Conservation (phyloP, 139 green algal genomes). For the Tetradesmus lagerheimii region DNA sequence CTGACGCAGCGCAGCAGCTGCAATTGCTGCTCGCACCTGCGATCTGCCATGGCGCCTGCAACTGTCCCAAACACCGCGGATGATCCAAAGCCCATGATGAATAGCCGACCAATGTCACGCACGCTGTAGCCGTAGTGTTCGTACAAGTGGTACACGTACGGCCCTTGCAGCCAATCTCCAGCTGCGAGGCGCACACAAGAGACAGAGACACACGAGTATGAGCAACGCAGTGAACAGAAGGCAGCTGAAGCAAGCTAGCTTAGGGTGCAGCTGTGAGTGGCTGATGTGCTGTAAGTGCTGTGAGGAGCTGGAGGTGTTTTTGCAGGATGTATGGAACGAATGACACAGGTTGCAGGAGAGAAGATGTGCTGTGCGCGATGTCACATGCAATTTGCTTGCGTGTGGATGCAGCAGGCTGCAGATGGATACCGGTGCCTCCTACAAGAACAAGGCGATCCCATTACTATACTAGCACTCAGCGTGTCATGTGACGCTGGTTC, state of each 20-base stretch:
- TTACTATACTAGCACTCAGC: no score
- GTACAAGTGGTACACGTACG: constrained; percentile 99
- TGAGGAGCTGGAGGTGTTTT: neutral
- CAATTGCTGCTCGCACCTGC: constrained; percentile 72
- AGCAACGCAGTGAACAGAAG: neutral
- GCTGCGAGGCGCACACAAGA: constrained; percentile 71
- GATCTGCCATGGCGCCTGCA: constrained; percentile 94
- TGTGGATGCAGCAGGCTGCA: no score
- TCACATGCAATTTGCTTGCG: no score
- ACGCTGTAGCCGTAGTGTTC: constrained; percentile 92
- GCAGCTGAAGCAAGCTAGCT: neutral
- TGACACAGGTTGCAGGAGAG: neutral
- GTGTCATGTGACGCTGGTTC: neutral
- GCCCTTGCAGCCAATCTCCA: constrained; percentile 98
- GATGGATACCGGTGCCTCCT: no score
- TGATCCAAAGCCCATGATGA: constrained; percentile 98
- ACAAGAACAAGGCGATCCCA: no score
- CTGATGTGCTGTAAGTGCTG: neutral
- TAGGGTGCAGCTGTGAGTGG: neutral
- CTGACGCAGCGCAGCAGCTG: neutral
- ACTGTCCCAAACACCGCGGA: constrained; percentile 98
- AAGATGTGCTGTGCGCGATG: neutral
- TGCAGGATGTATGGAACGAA: neutral
- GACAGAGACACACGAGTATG: neutral
- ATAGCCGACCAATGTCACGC: constrained; percentile 95